Evolutionary conservation across 78 protist genomes (phyloP).

Genomic region (Dictyostelium purpureum): DNA sequence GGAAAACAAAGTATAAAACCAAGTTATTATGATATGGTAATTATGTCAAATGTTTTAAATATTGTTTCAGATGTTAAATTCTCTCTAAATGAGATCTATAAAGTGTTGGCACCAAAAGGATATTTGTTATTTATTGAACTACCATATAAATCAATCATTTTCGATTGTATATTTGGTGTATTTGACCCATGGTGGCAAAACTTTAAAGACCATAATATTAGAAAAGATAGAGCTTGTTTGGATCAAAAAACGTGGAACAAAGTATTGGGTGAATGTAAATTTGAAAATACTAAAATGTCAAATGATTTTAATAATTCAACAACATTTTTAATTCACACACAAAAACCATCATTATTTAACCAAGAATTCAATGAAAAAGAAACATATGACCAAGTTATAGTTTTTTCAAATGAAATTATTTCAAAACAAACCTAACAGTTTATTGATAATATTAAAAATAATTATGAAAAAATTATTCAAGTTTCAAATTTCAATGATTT

Average conservation of each 20-base stretch:
- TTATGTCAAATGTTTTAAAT: slow-evolving; percentile 38
- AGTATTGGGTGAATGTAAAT: not conserved
- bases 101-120: not conserved
- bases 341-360: not conserved
- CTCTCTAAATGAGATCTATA: not conserved
- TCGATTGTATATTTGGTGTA: slow-evolving; percentile 30
- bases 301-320: not conserved
- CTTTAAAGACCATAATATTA: not conserved
- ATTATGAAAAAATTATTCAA: too few species aligned
- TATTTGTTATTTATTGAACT: slow-evolving; percentile 14
- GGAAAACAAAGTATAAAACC: not conserved
- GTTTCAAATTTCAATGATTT: too few species aligned
- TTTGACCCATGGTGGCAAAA: slow-evolving; percentile 46
- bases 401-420: too few species aligned
- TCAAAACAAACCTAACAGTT: too few species aligned
- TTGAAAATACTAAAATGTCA: not conserved
- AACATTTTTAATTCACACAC: slow-evolving; percentile 18
- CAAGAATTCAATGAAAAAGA: too few species aligned
- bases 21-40: not conserved
- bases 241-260: not conserved
- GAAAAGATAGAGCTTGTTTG: not conserved
- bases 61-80: not conserved
- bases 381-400: too few species aligned
- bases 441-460: too few species aligned
- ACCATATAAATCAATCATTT: not conserved